These are phyloP conservation scores for Sordaria brevicollis DNA, from an alignment of 495 filamentous ascomycete genomes.

Conservation along the genomic window DNA sequence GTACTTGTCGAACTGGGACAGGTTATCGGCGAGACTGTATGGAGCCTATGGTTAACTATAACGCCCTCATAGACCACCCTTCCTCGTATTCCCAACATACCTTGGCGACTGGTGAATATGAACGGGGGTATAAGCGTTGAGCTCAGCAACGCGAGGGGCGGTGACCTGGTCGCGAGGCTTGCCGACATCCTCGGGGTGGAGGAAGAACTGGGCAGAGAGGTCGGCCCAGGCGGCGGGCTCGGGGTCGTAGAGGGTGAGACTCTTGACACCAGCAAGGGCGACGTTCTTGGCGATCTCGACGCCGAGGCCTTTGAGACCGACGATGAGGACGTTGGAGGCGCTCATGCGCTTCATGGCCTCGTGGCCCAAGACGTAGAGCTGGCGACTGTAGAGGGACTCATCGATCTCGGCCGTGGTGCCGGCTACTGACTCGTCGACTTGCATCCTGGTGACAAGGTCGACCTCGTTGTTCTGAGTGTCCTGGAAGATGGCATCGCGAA, in stretches of 20 bases:
- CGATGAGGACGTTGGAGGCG: slow-evolving; percentile 87
- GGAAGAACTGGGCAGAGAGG: slow-evolving; percentile 94
- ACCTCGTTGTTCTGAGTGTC: slow-evolving; percentile 38
- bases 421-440: slow-evolving; percentile 58
- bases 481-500: slow-evolving; percentile 8
- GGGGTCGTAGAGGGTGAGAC: slow-evolving; percentile 76
- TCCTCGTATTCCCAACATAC: slow-evolving; percentile 13
- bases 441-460: slow-evolving; percentile 66
- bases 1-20: slow-evolving; percentile 72
- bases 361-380: slow-evolving; percentile 96
- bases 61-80: too few species aligned
- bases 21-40: slow-evolving; percentile 51
- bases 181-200: slow-evolving; percentile 77
- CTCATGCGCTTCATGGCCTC: slow-evolving; percentile 99
- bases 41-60: slow-evolving; percentile 9
- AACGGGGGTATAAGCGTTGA: slow-evolving; percentile 94
- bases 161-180: slow-evolving; percentile 82
- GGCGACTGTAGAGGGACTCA: slow-evolving; percentile 93
- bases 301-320: slow-evolving; percentile 86
- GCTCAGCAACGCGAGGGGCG: slow-evolving; percentile 78
- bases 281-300: slow-evolving; percentile 99
- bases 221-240: slow-evolving; percentile 72
- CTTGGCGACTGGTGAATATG: slow-evolving; percentile 51
- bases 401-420: slow-evolving; percentile 63
- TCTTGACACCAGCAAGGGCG: slow-evolving; percentile 83